Evolutionary conservation across 306 rosid species (phyloP).

Genomic region (Castanopsis chinensis): DNA sequence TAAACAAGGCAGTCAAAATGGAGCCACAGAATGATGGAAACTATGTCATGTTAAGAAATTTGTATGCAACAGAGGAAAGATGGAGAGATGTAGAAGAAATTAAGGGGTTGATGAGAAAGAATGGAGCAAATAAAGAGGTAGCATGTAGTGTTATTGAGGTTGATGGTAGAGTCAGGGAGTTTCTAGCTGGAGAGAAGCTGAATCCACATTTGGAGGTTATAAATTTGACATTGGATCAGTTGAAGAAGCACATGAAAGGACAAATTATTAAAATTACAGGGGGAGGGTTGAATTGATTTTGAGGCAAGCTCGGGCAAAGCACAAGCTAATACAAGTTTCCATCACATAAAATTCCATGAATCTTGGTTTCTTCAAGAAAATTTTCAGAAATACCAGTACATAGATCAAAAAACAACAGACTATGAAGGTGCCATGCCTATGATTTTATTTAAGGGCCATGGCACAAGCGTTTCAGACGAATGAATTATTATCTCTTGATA

Average conservation of each 20-base stretch:
- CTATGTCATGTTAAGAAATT: slow-evolving; percentile 57
- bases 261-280: slow-evolving; percentile 20
- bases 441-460: neutral
- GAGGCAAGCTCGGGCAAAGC: neutral
- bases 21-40: slow-evolving; percentile 50
- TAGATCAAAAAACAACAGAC: neutral
- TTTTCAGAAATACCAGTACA: neutral
- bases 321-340: neutral
- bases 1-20: slow-evolving; percentile 36
- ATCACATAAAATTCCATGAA: neutral
- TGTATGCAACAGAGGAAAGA: slow-evolving; percentile 52
- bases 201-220: slow-evolving; percentile 27
- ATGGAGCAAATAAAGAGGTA: slow-evolving; percentile 54
- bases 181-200: slow-evolving; percentile 46
- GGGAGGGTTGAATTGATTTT: neutral
- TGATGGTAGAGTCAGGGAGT: slow-evolving; percentile 51
- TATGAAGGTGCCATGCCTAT: neutral
- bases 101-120: slow-evolving; percentile 48
- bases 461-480: neutral
- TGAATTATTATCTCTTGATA: no score
- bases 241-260: slow-evolving; percentile 55
- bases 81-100: slow-evolving; percentile 64
- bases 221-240: slow-evolving; percentile 41
- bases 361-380: neutral
- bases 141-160: slow-evolving; percentile 63